phyloP scores from a whole-genome alignment of 78 protist species.

The Cavenderia fasciculata region DNA sequence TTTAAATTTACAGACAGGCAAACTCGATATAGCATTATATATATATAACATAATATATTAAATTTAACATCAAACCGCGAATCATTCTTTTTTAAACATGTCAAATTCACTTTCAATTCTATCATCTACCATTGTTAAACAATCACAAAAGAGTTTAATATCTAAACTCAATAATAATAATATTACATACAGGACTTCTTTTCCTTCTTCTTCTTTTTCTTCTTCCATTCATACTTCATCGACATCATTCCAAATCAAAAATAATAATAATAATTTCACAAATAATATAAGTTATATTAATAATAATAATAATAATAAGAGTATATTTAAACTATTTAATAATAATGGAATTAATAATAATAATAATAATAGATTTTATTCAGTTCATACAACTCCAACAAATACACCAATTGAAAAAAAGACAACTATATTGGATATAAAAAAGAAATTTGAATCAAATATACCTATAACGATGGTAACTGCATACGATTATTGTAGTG shows the following conservation, averaged over 20 bases:
- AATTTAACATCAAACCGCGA: too few relatives aligned
- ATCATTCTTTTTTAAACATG: too few relatives aligned
- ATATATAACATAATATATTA: too few relatives aligned
- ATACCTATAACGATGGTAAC: constrained; percentile 88
- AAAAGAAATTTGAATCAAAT: constrained; percentile 48
- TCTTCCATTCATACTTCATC: too few relatives aligned
- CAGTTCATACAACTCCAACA: constrained; percentile 34
- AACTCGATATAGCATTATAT: too few relatives aligned
- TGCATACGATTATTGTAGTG: constrained; percentile 89
- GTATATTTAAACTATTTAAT: background rate
- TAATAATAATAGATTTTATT: constrained; percentile 18
- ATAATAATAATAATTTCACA: background rate
- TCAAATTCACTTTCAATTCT: too few relatives aligned
- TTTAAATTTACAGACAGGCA: too few relatives aligned
- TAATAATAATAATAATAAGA: background rate
- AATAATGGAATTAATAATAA: background rate
- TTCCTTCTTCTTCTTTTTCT: too few relatives aligned
- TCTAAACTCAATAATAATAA: too few relatives aligned
- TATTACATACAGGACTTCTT: too few relatives aligned
- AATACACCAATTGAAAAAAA: constrained; percentile 39
- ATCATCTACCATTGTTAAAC: too few relatives aligned
- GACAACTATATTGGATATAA: constrained; percentile 57
- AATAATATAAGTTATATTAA: background rate
- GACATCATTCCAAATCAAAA: background rate
- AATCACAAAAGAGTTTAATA: too few relatives aligned